Evolutionary conservation across 768 basidiomycete species (phyloP), one percentile per base, ranked within the genome.

Genomic region (Lentinula edodes): DNA sequence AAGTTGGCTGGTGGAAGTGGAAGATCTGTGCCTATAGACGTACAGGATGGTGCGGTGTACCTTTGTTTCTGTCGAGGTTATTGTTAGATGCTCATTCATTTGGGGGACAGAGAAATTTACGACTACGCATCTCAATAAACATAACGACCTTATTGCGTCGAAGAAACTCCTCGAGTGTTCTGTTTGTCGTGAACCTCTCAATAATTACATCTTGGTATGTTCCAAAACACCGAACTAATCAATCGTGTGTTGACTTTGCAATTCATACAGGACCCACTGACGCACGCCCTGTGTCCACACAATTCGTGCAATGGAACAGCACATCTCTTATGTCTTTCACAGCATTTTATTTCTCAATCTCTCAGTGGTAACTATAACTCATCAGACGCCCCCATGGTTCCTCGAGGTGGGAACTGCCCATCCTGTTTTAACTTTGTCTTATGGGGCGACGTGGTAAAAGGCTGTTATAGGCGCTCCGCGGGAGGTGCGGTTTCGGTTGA

Each of bases 401-500:
- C 89, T 5, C 78, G 89, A 43, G 88, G 88, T 6, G 89, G 88
- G 6, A 65, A 71, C 23, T 90, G 89, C 66, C 70, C 65, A 12
- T 72, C 74, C 1, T 90, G 89, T 64, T 63, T 68, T 4, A 69
- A 73, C 0, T 89, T 87, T 65, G 77, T 76, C 4, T 76, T 90
- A 0, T 90, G 88, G 88, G 88, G 89, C 5, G 88, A 90, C 65
- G 69, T 90, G 20, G 72, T 89, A 34, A 78, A 82, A 13, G 87
- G 85, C 2, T 83, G 80, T 65, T 87, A 83, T 68, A 77, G 87
- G 16, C 78, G 87, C 32, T 71, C 69, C 23, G 64, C 72, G 16
- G 76, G 76, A 6, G 72, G 72, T n/a, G 66, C 68, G 35, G 46
- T 69, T 4, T 66, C 67, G 1, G 71, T 71, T 38, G 71, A 69